A percentile compares a stretch with the other conserved stretches of the same genome.
Evolutionary conservation across 768 basidiomycete genomes (phyloP).

Genomic region (Rhizopogon rudus): DNA sequence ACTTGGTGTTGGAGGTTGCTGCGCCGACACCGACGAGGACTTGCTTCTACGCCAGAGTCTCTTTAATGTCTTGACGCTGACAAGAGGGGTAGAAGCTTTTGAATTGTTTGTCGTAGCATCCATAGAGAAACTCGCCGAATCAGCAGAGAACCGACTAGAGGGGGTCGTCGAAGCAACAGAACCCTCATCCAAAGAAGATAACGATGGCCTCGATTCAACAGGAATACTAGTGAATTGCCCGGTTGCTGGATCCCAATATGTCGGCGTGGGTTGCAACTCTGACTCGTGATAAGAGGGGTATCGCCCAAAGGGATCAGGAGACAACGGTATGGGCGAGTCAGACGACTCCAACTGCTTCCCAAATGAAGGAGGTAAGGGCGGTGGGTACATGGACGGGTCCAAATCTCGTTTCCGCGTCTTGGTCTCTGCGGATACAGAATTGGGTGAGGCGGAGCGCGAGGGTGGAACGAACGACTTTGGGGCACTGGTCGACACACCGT

Average conservation of each 20-base stretch:
- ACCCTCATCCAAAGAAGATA: slow-evolving; percentile 20
- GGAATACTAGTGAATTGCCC: slow-evolving; percentile 18
- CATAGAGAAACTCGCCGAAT: slow-evolving; percentile 44
- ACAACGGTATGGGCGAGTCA: slow-evolving; percentile 71
- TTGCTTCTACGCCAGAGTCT: slow-evolving; percentile 78
- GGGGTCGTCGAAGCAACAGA: slow-evolving; percentile 21
- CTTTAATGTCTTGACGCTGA: slow-evolving; percentile 70
- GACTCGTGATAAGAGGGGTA: slow-evolving; percentile 48
- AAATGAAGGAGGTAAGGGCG: slow-evolving; percentile 27
- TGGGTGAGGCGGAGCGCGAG: slow-evolving; percentile 12
- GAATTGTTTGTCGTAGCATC: slow-evolving; percentile 25
- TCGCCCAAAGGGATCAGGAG: slow-evolving; percentile 78
- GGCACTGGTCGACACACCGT: slow-evolving; percentile 60
- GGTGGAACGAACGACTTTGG: slow-evolving; percentile 40
- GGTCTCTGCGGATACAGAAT: slow-evolving; percentile 36
- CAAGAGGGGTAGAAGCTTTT: slow-evolving; percentile 43
- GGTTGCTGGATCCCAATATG: slow-evolving; percentile 40
- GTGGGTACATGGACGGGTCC: slow-evolving; percentile 43
- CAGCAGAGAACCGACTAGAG: slow-evolving; percentile 72
- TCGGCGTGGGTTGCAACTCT: slow-evolving; percentile 24
- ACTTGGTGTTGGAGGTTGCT: slow-evolving; percentile 31
- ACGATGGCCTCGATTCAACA: slow-evolving; percentile 16
- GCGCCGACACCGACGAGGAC: slow-evolving; percentile 29
- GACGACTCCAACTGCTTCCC: slow-evolving; percentile 19
- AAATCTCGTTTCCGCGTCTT: slow-evolving; percentile 49